Base-by-base conservation (phyloP, 768 basidiomycete species). In the Podaxis mareebaensis region DNA sequence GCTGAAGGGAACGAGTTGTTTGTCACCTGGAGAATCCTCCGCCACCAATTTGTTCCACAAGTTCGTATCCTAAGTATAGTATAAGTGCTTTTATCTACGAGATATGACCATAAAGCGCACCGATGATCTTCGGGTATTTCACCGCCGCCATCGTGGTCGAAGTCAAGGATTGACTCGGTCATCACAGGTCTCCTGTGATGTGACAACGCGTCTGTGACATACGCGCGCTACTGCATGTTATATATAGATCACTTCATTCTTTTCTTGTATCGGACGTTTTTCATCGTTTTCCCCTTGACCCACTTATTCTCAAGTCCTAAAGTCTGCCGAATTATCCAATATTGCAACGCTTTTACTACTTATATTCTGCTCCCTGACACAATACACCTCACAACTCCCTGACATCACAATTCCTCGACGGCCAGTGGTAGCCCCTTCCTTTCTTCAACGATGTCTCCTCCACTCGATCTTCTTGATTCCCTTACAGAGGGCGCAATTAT, bases 401-500 rank as follows among this genome's bases (percentile, higher is more conserved):
- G 53, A 53, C 12, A 20, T 36, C 24, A 53, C 4, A 60, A 24
- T 4, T 51, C 48, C 22, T 61, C 60, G n/a, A 78, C 74, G 33
- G 73, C 17, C 58, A 80, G 63, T 12, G 78, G 78, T 39, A 79
- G 63, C 24, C 78, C 79, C 63, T 76, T 78, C 59, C 71, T 75
- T 64, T 78, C 78, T 59, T 73, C 71, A 24, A 63, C 44, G 4
- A 38, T 65, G 28, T 36, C 28, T 48, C 20, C 22, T 28, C 6
- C 67, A 71, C 15, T 64, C 56, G 8, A 65, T 53, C 5, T 49
- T 58, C 26, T 51, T 56, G 4, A 28, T 58, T 24, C 60, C 55
- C 69, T 69, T 20, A 80, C 75, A 33, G 80, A 80, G 0, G 80
- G 79, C 3, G 78, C 78, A 22, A 81, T 81, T 13, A 82, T 82